phyloP scores from a whole-genome alignment of 192 early-diverging fungal genomes.

The Coemansia umbellata region DNA sequence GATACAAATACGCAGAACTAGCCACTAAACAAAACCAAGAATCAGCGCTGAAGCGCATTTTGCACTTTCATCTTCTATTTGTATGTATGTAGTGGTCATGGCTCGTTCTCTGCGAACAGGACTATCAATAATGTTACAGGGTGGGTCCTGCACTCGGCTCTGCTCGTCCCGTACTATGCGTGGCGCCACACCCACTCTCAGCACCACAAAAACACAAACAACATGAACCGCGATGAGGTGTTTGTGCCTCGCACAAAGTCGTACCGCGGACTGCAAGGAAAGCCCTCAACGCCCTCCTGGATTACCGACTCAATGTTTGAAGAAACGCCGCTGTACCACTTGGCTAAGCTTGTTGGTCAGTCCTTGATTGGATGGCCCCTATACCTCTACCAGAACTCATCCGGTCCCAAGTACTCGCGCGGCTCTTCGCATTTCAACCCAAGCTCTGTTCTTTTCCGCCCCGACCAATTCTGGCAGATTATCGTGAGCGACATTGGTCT shows the following conservation, averaged over 20 bases:
- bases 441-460: conserved; percentile 71
- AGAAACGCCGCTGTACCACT: conserved; percentile 66
- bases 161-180: conserved; percentile 91
- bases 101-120: conserved; percentile 80
- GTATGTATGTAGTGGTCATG: conserved; percentile 63
- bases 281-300: conserved; percentile 49
- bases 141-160: conserved; percentile 80
- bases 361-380: conserved; percentile 84
- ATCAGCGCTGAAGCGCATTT: too few relatives aligned
- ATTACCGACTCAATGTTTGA: conserved; percentile 60
- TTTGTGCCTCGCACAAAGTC: conserved; percentile 82
- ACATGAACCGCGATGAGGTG: conserved; percentile 91
- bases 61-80: too few relatives aligned
- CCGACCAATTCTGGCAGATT: conserved; percentile 66
- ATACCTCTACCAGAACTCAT: conserved; percentile 76
- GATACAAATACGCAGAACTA: neutral
- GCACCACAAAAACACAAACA: conserved; percentile 90
- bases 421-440: conserved; percentile 89
- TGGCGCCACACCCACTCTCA: conserved; percentile 89
- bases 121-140: conserved; percentile 87
- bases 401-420: conserved; percentile 70
- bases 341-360: conserved; percentile 65
- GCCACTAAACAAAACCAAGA: neutral
- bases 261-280: conserved; percentile 52
- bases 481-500: conserved; percentile 76